Percentiles rank a stretch among this genome's conserved stretches.
Conservation (phyloP, 1,284 basidiomycete genomes). For the Kwoniella shivajii region DNA sequence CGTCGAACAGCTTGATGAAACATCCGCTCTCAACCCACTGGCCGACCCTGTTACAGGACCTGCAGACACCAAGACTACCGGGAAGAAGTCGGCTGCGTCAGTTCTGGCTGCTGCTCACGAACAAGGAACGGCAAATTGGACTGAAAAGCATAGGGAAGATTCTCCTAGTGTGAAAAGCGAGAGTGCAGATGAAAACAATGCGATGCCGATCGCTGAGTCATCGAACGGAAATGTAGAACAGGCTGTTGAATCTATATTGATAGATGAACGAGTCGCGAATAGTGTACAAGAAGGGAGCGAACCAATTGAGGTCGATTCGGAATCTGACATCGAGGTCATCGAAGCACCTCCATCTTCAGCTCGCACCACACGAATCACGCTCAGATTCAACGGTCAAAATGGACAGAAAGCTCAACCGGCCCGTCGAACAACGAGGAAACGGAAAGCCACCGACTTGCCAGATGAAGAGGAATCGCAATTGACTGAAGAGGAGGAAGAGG, state of each 20-base stretch:
- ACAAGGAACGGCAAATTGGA: constrained; percentile 24
- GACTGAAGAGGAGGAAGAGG: constrained; percentile 16
- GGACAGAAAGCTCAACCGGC: background rate
- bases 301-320: background rate
- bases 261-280: background rate
- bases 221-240: background rate
- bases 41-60: constrained; percentile 18
- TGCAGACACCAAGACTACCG: constrained; percentile 1
- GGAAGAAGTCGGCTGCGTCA: constrained; percentile 26
- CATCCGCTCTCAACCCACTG: constrained; percentile 38
- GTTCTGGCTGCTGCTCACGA: constrained; percentile 35
- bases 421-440: background rate
- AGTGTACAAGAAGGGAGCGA: background rate
- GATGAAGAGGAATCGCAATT: constrained; percentile 11
- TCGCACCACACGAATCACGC: constrained; percentile 13
- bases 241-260: background rate
- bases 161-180: constrained; percentile 6
- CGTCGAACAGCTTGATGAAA: constrained; percentile 31
- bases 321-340: constrained; percentile 1
- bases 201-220: background rate
- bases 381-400: constrained; percentile 1
- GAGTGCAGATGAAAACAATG: constrained; percentile 1
- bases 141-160: constrained; percentile 3
- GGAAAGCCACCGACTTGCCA: background rate
- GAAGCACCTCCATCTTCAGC: constrained; percentile 1